These are phyloP conservation scores for Lactarius sp. DNA, from an alignment of 768 basidiomycete species.

Conservation along the genomic window DNA sequence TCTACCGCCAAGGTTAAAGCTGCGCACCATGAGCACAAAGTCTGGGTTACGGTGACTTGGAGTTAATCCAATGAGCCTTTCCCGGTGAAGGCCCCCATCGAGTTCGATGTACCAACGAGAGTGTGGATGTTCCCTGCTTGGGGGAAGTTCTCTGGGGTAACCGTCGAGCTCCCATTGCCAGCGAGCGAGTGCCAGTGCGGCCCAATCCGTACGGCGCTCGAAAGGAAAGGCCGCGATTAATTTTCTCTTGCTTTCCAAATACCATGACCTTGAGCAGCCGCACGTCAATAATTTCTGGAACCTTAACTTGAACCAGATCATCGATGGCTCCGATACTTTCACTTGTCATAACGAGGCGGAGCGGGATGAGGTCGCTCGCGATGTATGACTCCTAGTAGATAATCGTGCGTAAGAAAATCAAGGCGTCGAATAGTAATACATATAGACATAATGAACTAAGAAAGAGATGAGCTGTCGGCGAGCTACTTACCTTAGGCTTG, in stretches of 20 bases:
- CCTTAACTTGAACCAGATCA: neutral
- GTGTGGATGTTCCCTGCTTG: neutral
- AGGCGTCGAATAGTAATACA: neutral
- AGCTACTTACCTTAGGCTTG: no score
- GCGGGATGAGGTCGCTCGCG: conserved; percentile 3
- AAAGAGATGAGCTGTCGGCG: neutral
- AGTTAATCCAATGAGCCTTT: neutral
- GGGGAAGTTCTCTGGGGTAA: neutral
- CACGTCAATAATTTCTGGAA: conserved; percentile 11
- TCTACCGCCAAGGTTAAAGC: neutral
- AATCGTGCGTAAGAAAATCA: neutral
- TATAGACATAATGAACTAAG: conserved; percentile 14
- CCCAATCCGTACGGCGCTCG: conserved; percentile 1
- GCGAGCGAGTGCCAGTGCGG: conserved; percentile 9
- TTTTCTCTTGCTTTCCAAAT: conserved; percentile 14
- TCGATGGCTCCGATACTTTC: neutral
- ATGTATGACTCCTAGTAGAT: conserved; percentile 4
- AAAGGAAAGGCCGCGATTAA: neutral
- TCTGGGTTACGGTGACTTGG: conserved; percentile 3
- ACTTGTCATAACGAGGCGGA: conserved; percentile 14
- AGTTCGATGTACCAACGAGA: conserved; percentile 14
- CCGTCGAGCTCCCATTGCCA: conserved; percentile 9
- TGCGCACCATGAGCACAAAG: conserved; percentile 16
- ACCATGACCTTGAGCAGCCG: conserved; percentile 13
- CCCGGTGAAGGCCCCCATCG: neutral